phyloP scores from a whole-genome alignment of 306 rosid species.

The Mimosa pudica region DNA sequence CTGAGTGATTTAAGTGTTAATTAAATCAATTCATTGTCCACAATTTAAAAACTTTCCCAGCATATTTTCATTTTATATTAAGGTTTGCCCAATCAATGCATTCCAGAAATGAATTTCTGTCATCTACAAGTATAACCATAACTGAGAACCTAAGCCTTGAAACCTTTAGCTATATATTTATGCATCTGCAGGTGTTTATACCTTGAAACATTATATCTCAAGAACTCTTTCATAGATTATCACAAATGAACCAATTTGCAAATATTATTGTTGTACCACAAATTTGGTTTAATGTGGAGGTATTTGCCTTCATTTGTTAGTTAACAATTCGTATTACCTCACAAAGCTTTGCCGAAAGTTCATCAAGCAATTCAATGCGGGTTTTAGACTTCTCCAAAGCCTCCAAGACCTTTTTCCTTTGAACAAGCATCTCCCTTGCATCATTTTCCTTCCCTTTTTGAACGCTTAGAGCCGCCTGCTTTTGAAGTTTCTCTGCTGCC shows the following conservation, averaged over 20 bases:
- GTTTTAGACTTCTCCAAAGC: slow-evolving; percentile 82
- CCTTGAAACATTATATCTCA: not conserved
- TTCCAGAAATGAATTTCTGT: not conserved
- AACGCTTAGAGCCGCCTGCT: slow-evolving; percentile 74
- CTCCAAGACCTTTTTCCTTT: slow-evolving; percentile 87
- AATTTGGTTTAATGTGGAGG: not conserved
- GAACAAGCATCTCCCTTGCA: slow-evolving; percentile 77
- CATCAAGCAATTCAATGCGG: slow-evolving; percentile 83
- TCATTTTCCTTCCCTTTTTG: slow-evolving; percentile 74
- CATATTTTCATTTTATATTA: not conserved
- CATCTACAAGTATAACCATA: not conserved
- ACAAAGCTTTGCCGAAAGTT: slow-evolving; percentile 68
- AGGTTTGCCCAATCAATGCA: not conserved
- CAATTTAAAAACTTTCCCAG: not conserved
- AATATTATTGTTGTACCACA: not conserved
- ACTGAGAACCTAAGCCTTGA: not conserved
- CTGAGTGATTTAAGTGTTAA: not conserved
- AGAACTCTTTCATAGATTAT: not conserved
- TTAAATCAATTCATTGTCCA: not conserved
- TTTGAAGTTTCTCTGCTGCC: slow-evolving; percentile 89
- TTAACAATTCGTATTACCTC: slow-evolving; percentile 57
- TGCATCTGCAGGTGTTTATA: too few species aligned
- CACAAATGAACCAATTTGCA: too few species aligned
- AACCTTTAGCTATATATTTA: too few species aligned
- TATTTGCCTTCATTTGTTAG: not conserved